Evolutionary conservation across 2,329 filamentous ascomycete genomes (phyloP), one percentile per base, ranked within the genome.

Genomic region (Calonectria ilicicola): DNA sequence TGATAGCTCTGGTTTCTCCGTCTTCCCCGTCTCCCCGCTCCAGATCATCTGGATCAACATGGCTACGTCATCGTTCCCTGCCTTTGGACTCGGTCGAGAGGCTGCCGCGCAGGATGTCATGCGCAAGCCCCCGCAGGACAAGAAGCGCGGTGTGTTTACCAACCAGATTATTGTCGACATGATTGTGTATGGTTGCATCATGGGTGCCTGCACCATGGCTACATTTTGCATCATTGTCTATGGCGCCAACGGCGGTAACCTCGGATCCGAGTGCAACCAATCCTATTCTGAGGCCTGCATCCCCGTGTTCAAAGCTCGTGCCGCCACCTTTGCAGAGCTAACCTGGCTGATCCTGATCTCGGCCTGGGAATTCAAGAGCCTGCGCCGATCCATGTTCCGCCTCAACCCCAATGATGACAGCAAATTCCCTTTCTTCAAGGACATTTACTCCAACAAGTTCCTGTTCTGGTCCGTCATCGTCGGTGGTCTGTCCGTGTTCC

Each of bases 11-110:
- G 89, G 90, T 10, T 89, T 94, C 73, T 97, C 95, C 0, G 95
- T 98, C 12, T 98, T 97, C 83, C 95, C 95, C 5, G 90, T 98
- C 53, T 92, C 94, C 0, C 95, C 95, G 0, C 91, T 98, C 14
- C 93, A 98, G 79, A 96, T 98, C 74, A 90, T 98, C 72, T 98
- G 95, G 95, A 95, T 98, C 82, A 98, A 98, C 84, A 96, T 98
- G 93, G 90, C 97, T 68, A 98, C 95, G 0, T 96, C 94, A 47
- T 94, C 93, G 1, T 91, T 97, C 82, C 95, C 95, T 1, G 95
- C 96, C 71, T 97, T 98, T 86, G 95, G 95, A 51, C 90, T 98
- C 1, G 95, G 95, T 23, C 93, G 95, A 77, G 95, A 98, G 83
- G 86, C 89, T 53, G 94, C 94, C 0, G 91, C 92, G 0, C 89